Evolutionary conservation across 2,329 filamentous ascomycete species (phyloP), one percentile per base, ranked within the genome.

Genomic region (Penicillium sp.): DNA sequence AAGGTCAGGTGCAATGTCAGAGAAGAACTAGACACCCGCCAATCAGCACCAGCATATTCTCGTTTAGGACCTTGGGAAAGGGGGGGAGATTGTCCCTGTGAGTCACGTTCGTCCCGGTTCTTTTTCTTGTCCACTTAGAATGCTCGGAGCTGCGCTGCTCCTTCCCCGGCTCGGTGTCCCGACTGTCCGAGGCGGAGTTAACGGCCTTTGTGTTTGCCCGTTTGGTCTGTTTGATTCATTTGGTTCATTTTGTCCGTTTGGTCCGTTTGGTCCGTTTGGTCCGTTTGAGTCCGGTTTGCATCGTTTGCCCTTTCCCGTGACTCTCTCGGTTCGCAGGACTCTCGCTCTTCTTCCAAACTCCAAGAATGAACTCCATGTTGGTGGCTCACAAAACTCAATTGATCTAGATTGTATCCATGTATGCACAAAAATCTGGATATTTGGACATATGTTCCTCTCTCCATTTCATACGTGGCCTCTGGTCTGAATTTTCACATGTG

Each of bases 71-170:
- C 39, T n/a, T 52, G 50, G 39, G 22, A 54, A 45, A 43, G n/a
- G 40, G 46, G 51, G 47, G 24, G 32, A n/a, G 50, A 40, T 21
- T 16, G 43, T 29, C 16, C 47, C 29, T 39, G 49, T 65, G 63
- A 65, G 48, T 65, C 62, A 65, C 49, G 45, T 16, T 56, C 32
- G 21, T 36, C 59, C 63, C 63, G 63, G 54, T 64, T 65, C 63
- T 59, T 65, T 65, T 63, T 65, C 63, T 65, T 60, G 47, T 57
- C 62, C 60, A 53, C 60, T 64, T 8, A 27, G 24, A 27, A 27
- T 27, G 24, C 24, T 59, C 56, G 61, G 61, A 62, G 54, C 44
- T 39, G 43, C 7, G 10, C 2, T 31, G 39, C 39, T 13, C 16
- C 49, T 62, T 60, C 51, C 54, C 54, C 55, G 62, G 56, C 34